Percentiles rank a stretch among this genome's conserved stretches.
These are phyloP conservation scores for Myriosclerotinia duriaeana DNA, from an alignment of 2,329 filamentous ascomycete species.

Conservation along the genomic window DNA sequence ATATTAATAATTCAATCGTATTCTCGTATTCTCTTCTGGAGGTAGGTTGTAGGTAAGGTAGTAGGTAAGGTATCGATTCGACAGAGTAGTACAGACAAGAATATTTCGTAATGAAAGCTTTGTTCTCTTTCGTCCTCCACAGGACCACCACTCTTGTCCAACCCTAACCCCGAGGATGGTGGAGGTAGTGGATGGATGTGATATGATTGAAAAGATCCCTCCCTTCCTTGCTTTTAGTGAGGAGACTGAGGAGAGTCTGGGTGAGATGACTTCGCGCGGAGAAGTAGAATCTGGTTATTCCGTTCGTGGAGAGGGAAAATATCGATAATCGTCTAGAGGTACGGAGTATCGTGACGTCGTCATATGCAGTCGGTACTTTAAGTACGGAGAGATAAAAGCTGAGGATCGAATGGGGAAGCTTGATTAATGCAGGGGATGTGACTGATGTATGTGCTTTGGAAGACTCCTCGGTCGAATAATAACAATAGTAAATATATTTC, in stretches of 20 bases:
- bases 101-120: constrained; percentile 1
- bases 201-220: neutral
- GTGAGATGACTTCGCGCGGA: neutral
- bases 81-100: too few species aligned
- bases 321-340: neutral
- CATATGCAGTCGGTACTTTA: constrained; percentile 3
- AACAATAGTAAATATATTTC: neutral
- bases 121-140: neutral
- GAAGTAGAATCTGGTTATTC: constrained; percentile 1
- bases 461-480: neutral
- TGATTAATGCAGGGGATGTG: constrained; percentile 1
- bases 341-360: constrained; percentile 20
- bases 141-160: neutral
- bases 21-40: neutral
- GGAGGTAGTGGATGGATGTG: neutral
- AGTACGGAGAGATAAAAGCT: neutral
- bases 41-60: neutral
- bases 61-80: neutral
- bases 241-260: neutral
- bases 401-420: constrained; percentile 5
- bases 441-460: too few species aligned
- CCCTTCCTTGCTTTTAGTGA: neutral
- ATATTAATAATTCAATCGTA: neutral
- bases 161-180: constrained; percentile 6
- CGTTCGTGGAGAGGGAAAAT: neutral